phyloP scores from a whole-genome alignment of 1,284 basidiomycete genomes.

The Porogramme epimiltina region DNA sequence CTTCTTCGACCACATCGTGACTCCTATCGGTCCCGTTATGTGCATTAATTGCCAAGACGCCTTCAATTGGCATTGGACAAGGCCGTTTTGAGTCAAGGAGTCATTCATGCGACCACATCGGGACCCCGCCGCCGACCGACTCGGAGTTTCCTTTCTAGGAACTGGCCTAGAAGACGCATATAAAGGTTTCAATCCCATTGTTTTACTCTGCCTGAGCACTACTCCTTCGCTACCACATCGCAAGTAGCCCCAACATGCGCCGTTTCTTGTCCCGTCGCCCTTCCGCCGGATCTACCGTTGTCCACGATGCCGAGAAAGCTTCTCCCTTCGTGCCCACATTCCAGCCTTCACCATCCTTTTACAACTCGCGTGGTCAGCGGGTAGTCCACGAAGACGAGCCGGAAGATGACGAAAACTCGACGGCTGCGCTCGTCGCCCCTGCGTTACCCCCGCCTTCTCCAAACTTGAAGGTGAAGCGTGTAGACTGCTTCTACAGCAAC shows the following conservation, averaged over 20 bases:
- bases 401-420: constrained; percentile 1
- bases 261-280: constrained; percentile 1
- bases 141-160: no score
- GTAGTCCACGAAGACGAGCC: constrained; percentile 2
- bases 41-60: not conserved
- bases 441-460: constrained; percentile 40
- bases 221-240: not conserved
- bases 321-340: not conserved
- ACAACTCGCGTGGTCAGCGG: not conserved
- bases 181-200: no score
- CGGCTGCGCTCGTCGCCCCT: constrained; percentile 9
- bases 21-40: not conserved
- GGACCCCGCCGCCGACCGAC: no score
- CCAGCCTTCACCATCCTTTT: not conserved
- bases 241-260: constrained; percentile 1
- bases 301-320: not conserved
- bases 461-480: constrained; percentile 54
- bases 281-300: not conserved
- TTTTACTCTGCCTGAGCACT: not conserved
- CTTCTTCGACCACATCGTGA: not conserved
- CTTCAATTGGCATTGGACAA: not conserved
- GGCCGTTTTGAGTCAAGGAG: not conserved
- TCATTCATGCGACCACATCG: no score
- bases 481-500: constrained; percentile 56
- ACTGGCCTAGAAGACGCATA: no score